phyloP scores from a whole-genome alignment of 106 monocot genomes.

The Phalaenopsis equestris region DNA sequence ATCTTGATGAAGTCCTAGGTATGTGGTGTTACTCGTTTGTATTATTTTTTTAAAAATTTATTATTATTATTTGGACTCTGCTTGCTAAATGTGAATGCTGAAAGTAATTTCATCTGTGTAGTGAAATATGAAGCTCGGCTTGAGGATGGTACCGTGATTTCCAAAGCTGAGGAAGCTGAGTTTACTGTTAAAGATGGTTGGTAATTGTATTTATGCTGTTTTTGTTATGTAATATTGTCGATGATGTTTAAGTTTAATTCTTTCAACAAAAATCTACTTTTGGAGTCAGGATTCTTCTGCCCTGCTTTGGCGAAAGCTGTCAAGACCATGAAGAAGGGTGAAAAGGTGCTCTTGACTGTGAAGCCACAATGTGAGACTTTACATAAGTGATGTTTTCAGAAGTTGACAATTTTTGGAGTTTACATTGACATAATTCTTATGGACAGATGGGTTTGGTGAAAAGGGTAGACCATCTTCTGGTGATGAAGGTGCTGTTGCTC shows the following conservation, averaged over 20 bases:
- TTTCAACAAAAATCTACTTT: not conserved
- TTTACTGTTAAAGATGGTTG: slow-evolving; percentile 92
- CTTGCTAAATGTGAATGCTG: not conserved
- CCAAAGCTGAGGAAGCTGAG: slow-evolving; percentile 67
- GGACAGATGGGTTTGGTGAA: slow-evolving; percentile 75
- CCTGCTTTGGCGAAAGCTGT: slow-evolving; percentile 63
- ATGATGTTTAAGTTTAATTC: not conserved
- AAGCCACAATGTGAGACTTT: slow-evolving; percentile 62
- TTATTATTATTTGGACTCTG: not conserved
- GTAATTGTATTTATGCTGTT: not conserved
- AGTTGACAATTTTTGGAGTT: not conserved
- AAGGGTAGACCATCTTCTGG: slow-evolving; percentile 57
- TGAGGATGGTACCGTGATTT: slow-evolving; percentile 68
- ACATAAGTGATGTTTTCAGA: not conserved
- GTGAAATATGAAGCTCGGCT: slow-evolving; percentile 77
- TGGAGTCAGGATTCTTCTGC: slow-evolving; percentile 52
- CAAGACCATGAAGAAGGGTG: slow-evolving; percentile 77
- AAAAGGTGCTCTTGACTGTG: slow-evolving; percentile 67
- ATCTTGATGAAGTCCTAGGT: slow-evolving; percentile 76
- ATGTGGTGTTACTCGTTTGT: not conserved
- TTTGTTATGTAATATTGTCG: not conserved
- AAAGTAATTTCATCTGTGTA: slow-evolving; percentile 23
- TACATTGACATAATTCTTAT: not conserved
- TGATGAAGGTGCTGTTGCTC: slow-evolving; percentile 53
- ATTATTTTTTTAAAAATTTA: not conserved